Evolutionary conservation across 2,329 filamentous ascomycete genomes (phyloP).

Genomic region (Sporothrix pallida): DNA sequence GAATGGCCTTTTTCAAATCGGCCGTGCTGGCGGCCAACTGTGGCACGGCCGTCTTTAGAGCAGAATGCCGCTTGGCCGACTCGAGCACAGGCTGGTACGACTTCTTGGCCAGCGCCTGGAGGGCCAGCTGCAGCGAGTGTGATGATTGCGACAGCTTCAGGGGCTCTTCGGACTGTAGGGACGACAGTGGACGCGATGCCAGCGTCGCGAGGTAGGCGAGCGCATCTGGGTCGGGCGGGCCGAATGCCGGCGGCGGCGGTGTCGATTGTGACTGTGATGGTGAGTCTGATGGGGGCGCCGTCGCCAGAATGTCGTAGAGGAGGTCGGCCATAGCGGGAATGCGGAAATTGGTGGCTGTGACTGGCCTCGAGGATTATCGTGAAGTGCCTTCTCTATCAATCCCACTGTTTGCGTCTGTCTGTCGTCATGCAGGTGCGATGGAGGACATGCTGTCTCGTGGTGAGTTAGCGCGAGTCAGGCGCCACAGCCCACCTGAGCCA

Average conservation of each 20-base stretch:
- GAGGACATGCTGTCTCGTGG: neutral
- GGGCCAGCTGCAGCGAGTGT: conserved; percentile 78
- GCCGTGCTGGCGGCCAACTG: conserved; percentile 67
- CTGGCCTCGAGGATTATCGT: neutral
- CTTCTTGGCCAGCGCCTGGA: conserved; percentile 87
- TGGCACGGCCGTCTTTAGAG: conserved; percentile 74
- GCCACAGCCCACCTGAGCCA: conserved; percentile 32
- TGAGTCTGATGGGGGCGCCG: conserved; percentile 40
- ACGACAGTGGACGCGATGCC: conserved; percentile 74
- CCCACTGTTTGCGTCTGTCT: neutral
- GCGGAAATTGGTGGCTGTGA: conserved; percentile 27
- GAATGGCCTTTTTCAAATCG: conserved; percentile 73
- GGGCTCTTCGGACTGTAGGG: conserved; percentile 76
- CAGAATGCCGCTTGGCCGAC: conserved; percentile 78
- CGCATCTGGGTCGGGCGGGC: conserved; percentile 56
- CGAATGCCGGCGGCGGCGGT: conserved; percentile 43
- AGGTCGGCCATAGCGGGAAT: conserved; percentile 66
- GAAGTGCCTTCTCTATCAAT: neutral
- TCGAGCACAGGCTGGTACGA: conserved; percentile 85
- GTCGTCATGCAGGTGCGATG: neutral
- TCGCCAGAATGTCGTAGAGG: conserved; percentile 72
- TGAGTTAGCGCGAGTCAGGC: conserved; percentile 27
- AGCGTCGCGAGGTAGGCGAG: conserved; percentile 77
- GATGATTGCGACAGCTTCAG: conserved; percentile 79
- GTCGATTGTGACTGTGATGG: conserved; percentile 39